Conservation (phyloP, 768 basidiomycete species). For the Gymnopilus junonius region DNA sequence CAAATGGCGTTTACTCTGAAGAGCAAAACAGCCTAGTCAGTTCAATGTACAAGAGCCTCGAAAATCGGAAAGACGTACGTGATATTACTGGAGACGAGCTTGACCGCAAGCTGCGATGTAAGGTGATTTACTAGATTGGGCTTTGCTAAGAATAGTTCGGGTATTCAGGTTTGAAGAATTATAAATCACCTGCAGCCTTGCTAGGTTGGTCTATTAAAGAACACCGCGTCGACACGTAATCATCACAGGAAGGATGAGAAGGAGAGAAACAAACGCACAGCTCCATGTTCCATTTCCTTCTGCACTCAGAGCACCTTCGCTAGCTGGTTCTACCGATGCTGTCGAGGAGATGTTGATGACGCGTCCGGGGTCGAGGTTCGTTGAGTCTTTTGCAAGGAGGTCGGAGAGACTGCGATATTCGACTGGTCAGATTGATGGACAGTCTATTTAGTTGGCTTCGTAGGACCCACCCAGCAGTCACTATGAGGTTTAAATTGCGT, state of each 20-base stretch:
- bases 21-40: background rate
- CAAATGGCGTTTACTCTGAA: slow-evolving; percentile 83
- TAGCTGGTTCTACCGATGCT: slow-evolving; percentile 55
- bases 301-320: slow-evolving; percentile 54
- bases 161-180: background rate
- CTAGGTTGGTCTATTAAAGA: slow-evolving; percentile 66
- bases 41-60: background rate
- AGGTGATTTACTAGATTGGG: slow-evolving; percentile 70
- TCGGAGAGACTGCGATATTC: slow-evolving; percentile 49
- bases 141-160: background rate
- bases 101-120: slow-evolving; percentile 71
- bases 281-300: slow-evolving; percentile 74
- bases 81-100: slow-evolving; percentile 61
- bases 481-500: slow-evolving; percentile 29
- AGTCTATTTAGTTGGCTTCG: background rate
- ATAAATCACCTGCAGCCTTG: slow-evolving; percentile 72
- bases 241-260: background rate
- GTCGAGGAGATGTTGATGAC: slow-evolving; percentile 86
- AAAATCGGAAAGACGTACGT: slow-evolving; percentile 52
- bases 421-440: no score
- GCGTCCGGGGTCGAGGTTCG: slow-evolving; percentile 65
- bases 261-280: slow-evolving; percentile 52
- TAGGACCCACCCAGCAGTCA: slow-evolving; percentile 52
- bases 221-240: background rate
- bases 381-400: slow-evolving; percentile 68